Base-by-base conservation (phyloP, 768 basidiomycete species). In the Clitopilus passeckerianus region DNA sequence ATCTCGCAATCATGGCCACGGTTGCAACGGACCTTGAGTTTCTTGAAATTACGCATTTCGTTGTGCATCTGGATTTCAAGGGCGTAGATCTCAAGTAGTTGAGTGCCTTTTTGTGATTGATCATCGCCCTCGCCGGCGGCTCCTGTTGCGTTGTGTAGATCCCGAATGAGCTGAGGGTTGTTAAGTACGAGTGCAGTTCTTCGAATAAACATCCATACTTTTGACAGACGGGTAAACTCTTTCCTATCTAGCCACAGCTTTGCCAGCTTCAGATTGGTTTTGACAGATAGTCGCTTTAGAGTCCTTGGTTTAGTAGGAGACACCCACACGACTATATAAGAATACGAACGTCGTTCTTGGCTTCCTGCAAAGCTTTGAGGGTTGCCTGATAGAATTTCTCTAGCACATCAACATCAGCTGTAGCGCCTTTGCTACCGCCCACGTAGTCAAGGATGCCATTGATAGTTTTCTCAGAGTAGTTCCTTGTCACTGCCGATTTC, bases 31-130 rank as follows among this genome's bases (percentile, higher is more conserved):
- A 90, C 95, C 82, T 98, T 96, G 54, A 98, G 81, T 72, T 98
- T 98, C 78, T 95, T 95, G 76, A 89, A 89, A 68, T 99, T 97
- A 65, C 90, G 86, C 64, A 88, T 91, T 74, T 98, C 95, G 65
- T 95, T 95, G 76, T 98, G 95, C 97, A 99, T 99, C 70, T 98
- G 95, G 59, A 99, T 99, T 72, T 99, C 97, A 43, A 98, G 86
- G 0, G 97, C 96, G 67, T 98, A 98, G 37, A 98, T 94, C 74
- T 99, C 97, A 24, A 98, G 82, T 9, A 98, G 80, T 62, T 97
- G 89, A 0, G 96, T 97, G 12, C 95, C 95, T 55, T 91, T 87
- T 71, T 97, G 95, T 50, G 96, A 96, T 68, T 92, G 89, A 65
- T 91, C 89, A 57, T 84, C 92, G 43, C 80, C 86, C 50, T 90